Base-by-base conservation (phyloP, 768 basidiomycete species). In the Cyclocybe aegerita region DNA sequence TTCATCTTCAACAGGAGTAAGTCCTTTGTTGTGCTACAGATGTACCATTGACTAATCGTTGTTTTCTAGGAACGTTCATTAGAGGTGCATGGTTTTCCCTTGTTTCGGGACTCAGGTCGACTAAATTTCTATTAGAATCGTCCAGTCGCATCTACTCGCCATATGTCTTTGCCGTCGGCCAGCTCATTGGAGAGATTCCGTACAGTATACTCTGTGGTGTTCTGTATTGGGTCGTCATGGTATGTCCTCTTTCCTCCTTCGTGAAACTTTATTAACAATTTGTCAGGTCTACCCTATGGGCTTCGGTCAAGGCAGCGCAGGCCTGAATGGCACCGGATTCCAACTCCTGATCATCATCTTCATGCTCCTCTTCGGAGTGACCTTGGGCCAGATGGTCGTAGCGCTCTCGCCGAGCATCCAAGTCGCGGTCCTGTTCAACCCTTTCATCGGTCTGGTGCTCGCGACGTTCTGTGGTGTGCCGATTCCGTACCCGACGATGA, bases 61-160 rank as follows among this genome's bases (percentile, higher is more conserved):
- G 9, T 30, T 11, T 8, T 43, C 23, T 23, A 69, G 68, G 73
- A 41, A 71, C 65, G 23, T 78, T 77, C 57, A 71, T 72, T 44
- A 59, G 71, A 59, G 67, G 62, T 65, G 47, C 6, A 35, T 42
- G 31, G 12, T 2, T 15, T 9, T 2, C n/a, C 17, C n/a, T 46
- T 11, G 5, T 23, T 43, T 23, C 38, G 1, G 11, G 16, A 34
- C 5, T 31, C 17, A 32, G 33, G 8, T 30, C 39, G 9, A 37
- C 45, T 2, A 7, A 35, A 3, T 14, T 46, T 43, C 7, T 5
- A 23, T 23, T 15, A 75, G 91, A 93, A 70, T 78, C 88, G 0
- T 88, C 86, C 1, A 89, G 88, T 68, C 81, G 88, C 52, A 93
- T 94, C 61, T 94, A 94, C 68, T 88, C 86, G 0, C 85, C 90